Evolutionary conservation across 768 basidiomycete species (phyloP), one percentile per base, ranked within the genome.

Genomic region (Clavaria fumosa): DNA sequence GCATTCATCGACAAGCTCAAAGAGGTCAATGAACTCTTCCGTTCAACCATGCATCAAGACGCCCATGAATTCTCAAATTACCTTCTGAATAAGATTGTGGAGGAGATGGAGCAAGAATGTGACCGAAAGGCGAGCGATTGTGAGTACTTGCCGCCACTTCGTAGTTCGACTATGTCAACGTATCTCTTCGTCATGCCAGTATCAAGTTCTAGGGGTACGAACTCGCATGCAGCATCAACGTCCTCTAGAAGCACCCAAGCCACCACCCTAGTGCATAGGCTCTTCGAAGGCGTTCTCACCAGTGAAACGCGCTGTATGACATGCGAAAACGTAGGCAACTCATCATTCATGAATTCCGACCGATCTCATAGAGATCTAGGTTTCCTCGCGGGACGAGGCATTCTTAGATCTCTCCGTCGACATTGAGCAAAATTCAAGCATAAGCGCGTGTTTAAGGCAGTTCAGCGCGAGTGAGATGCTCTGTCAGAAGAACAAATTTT

Each of bases 391-490:
- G 14, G 93, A 97, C 51, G 95, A 99, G 57, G 75, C 80, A 7
- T 99, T 99, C 60, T 70, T 99, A 38, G 95, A 99, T 60, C 68
- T 99, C n/a, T 96, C 91, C 4, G 88, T 99, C 58, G 95, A 99
- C 55, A 97, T 99, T 47, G 93, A 96, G 54, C 88, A 95, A 56
- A 95, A 97, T 57, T 85, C 90, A 3, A 93, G 88, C 45, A 78
- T 99, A 37, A 93, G 91, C 2, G 82, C 91, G 5, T 99, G 95
- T 54, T 71, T 99, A 23, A 73, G 89, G 32, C 88, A 91, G 53
- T 99, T 99, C 55, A 93, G 88, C 51, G 91, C 90, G 27, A 86
- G 82, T 51, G 95, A 99, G 59, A 99, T 96, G 91, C 72, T 99
- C 14, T 91, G 88, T 49, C 88, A 93, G 57, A 82, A 73, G 57